Evolutionary conservation across 2,329 filamentous ascomycete species (phyloP), one percentile per base, ranked within the genome.

Genomic region (Fusarium albidum): DNA sequence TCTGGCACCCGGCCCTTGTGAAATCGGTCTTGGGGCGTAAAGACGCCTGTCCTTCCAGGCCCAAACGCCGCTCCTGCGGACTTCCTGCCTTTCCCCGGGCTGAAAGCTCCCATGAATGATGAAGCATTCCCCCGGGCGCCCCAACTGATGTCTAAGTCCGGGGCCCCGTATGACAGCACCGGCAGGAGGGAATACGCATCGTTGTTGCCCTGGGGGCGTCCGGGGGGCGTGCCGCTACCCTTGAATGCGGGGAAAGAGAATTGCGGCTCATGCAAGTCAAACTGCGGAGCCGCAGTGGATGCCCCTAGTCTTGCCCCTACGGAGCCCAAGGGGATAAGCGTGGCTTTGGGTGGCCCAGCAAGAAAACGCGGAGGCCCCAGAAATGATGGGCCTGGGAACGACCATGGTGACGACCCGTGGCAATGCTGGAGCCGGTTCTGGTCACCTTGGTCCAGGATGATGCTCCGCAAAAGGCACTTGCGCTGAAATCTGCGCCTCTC

Each of bases 261-360:
- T 63, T 67, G 65, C 65, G 65, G 65, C 65, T 67, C 65, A 67
- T 67, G 65, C 63, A 67, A 67, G 63, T 65, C 60, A 67, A 66
- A 49, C 55, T 66, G 65, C 65, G 65, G 65, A 67, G 65, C 65
- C 65, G 65, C 65, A 67, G 63, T 67, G 65, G 65, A 59, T 55
- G 55, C 27, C 27, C 14, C 52, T 58, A 58, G 59, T 55, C 18
- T 31, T 46, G 49, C 17, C 44, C 25, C 53, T 34, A 46, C 38
- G 43, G 38, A 18, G 17, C 28, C 37, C 57, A 49, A 53, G 49
- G 29, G 50, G 60, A 65, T 54, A 65, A 65, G 60, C 52, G 59
- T 54, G 42, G 57, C 39, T 48, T 57, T 49, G 21, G n/a, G n/a
- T 51, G 45, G 39, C 39, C 34, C 39, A 35, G 41, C 50, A 38